Evolutionary conservation across 495 filamentous ascomycete genomes (phyloP), one percentile per base, ranked within the genome.

Genomic region (Annulohypoxylon bovei): DNA sequence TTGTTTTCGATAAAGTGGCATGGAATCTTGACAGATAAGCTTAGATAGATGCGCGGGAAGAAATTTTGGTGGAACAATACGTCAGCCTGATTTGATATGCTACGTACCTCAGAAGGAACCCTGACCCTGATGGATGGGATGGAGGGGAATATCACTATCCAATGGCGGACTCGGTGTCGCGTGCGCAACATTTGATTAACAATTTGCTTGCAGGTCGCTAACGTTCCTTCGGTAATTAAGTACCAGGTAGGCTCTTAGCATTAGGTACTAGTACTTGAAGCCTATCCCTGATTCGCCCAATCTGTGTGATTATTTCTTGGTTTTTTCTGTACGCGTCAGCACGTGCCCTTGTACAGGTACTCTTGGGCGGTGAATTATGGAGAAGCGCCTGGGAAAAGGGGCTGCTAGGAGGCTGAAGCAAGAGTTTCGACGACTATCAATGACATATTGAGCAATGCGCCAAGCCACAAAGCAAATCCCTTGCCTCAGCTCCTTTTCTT

Each of bases 361-460:
- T 39, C 53, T n/a, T 37, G 4, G 9, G 32, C 53, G 3, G 35
- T 39, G 22, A 56, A 56, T 39, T 56, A 56, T 53, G 33, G 33
- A 23, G 30, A 23, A 37, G 2, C 16, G 30, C 28, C 47, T 16
- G 14, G 32, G 53, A 25, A 56, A 56, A 56, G 53, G 53, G 53
- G 53, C 53, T 39, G 33, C 25, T 39, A 39, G 20, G 53, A 56
- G 53, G 53, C 53, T 56, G 53, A 56, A 56, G 53, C 53, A 56
- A 56, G 30, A 56, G 33, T 46, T 60, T 33, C 56, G 25, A 42
- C 61, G 61, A 64, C 25, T 46, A 64, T 64, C 37, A 64, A 46
- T 55, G 18, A 64, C 61, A 7, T 64, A 55, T 64, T 35, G 37
- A 56, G 61, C 35, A 55, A 64, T 64, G 61, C 50, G 61, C 61